Conservation (phyloP, 129 eudicot genomes). For the Apium graveolens region DNA sequence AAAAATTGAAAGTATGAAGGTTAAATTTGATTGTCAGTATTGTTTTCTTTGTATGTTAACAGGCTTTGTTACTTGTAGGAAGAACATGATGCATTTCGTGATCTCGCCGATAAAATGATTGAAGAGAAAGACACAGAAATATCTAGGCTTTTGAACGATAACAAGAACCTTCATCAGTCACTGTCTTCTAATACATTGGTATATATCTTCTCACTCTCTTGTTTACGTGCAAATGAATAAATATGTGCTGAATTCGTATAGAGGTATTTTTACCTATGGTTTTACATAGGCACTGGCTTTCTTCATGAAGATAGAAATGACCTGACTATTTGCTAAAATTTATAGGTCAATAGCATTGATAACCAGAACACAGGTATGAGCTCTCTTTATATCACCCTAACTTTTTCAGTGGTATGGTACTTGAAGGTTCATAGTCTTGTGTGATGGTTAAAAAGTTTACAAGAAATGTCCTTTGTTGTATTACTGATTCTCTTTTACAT, state of each 20-base stretch:
- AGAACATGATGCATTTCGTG: slow-evolving; percentile 91
- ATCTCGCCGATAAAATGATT: slow-evolving; percentile 93
- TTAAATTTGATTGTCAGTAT: neutral
- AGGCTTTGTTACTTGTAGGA: slow-evolving; percentile 41
- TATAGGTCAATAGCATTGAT: slow-evolving; percentile 49
- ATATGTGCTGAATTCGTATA: neutral
- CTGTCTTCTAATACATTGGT: slow-evolving; percentile 50
- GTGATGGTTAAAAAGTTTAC: neutral
- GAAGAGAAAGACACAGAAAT: slow-evolving; percentile 93
- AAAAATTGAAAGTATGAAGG: slow-evolving; percentile 57
- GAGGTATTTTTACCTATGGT: neutral
- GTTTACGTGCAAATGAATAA: neutral
- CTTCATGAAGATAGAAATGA: neutral
- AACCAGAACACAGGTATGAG: slow-evolving; percentile 42
- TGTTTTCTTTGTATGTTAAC: slow-evolving; percentile 14
- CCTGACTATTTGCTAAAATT: slow-evolving; percentile 1
- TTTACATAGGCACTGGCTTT: neutral
- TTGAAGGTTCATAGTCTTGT: neutral
- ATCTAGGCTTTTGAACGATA: slow-evolving; percentile 73
- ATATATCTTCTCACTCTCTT: slow-evolving; percentile 15
- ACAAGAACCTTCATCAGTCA: slow-evolving; percentile 57
- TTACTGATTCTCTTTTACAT: neutral
- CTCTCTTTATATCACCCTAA: neutral
- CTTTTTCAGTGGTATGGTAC: neutral
- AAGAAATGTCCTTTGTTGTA: neutral